Base-by-base conservation (phyloP, 2,329 filamentous ascomycete species). In the Xylogone sp. region DNA sequence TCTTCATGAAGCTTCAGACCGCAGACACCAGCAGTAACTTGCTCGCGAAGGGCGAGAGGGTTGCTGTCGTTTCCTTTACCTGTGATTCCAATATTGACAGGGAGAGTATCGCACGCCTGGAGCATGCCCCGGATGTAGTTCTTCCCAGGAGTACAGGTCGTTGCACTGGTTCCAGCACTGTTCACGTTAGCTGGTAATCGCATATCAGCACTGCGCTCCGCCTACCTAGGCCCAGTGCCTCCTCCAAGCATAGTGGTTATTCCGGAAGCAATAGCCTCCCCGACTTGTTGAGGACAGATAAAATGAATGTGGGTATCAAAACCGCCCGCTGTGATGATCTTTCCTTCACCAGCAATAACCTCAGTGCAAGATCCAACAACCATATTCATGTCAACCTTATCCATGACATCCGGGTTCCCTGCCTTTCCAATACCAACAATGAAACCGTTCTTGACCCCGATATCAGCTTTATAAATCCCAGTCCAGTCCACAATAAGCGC, bases 361-460 rank as follows among this genome's bases (percentile, higher is more conserved):
- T 97, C 93, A 0, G 93, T 97, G 59, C 88, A 90, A 56, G 86
- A 87, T 10, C 93, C 93, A 9, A 97, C 83, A 1, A 96, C 74
- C 84, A 97, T 83, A 51, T 84, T 78, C 0, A 83, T 76, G 53
- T 86, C 77, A 6, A 97, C 90, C 3, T 89, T 89, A 27, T 94
- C 87, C 93, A 97, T 97, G 45, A 96, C 83, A 70, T 97, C 93
- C n/a, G 93, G 93, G 63, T 97, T 97, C 19, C 93, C 93, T 16
- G 93, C 90, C 71, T 97, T 97, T 53, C 93, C 93, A 60, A 97
- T 93, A 0, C 84, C 93, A 22, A 86, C 85, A 62, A 97, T 97
- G 39, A 87, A 67, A 2, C 93, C 92, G 59, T 91, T 71, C 69
- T 95, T 96, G 68, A 97, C 85, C 22, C 93, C 93, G 65, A 97